Evolutionary conservation across 805 yeast species (phyloP).

Genomic region (Komagataella phaffii): DNA sequence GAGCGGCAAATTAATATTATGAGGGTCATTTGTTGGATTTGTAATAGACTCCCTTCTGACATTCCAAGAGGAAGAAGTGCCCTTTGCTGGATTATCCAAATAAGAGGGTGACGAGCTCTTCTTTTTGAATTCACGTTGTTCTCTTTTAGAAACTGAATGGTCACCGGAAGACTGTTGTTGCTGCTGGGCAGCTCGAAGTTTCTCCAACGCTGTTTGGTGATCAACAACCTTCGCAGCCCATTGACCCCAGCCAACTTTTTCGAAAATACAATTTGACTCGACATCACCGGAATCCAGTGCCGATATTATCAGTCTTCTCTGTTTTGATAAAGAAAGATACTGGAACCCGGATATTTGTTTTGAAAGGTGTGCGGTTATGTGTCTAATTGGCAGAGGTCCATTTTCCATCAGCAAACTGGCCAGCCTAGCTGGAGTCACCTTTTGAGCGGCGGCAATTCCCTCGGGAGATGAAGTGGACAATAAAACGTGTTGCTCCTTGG

Average conservation of each 20-base stretch:
- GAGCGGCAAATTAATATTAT: conserved; percentile 30
- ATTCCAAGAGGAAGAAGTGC: conserved; percentile 8
- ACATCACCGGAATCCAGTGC: conserved; percentile 68
- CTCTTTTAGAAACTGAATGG: not conserved
- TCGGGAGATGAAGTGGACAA: conserved; percentile 75
- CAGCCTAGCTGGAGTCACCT: conserved; percentile 69
- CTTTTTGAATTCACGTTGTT: not conserved
- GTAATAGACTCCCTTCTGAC: conserved; percentile 39
- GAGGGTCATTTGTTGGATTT: conserved; percentile 27
- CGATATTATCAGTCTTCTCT: conserved; percentile 79
- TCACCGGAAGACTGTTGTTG: not conserved
- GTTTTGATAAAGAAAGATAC: conserved; percentile 70
- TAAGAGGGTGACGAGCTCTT: not conserved
- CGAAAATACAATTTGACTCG: conserved; percentile 55
- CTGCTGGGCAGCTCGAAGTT: not conserved
- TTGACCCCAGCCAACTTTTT: conserved; percentile 96
- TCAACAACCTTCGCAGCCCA: conserved; percentile 59
- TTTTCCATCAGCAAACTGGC: conserved; percentile 54
- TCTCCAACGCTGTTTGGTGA: not conserved
- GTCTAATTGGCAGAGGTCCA: conserved; percentile 87
- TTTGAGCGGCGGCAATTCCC: conserved; percentile 77
- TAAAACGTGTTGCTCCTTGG: conserved; percentile 8
- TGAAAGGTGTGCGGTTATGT: conserved; percentile 69
- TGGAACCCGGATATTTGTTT: conserved; percentile 70
- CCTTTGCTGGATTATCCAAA: not conserved